Conservation (phyloP, 2,329 filamentous ascomycete genomes). For the Verticillium klebahnii region DNA sequence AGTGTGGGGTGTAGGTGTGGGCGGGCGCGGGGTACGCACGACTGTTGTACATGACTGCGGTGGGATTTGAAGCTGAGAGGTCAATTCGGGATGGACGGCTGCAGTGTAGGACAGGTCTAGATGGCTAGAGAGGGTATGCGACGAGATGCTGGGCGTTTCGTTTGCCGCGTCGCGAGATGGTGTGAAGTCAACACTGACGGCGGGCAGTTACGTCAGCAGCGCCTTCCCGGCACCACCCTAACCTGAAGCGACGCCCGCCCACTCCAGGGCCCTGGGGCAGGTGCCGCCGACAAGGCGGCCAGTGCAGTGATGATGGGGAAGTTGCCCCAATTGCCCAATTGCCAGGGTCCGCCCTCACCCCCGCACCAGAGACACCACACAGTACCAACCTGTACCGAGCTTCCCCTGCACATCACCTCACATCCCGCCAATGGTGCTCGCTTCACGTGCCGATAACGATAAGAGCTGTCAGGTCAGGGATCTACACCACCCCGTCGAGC, state of each 20-base stretch:
- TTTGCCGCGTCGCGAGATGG: not conserved
- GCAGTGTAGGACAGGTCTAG: not conserved
- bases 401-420: not conserved
- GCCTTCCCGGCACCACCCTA: no score
- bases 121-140: not conserved
- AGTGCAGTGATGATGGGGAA: not conserved
- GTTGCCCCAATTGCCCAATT: not conserved
- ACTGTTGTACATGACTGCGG: conserved; percentile 19
- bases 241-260: no score
- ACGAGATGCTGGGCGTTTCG: not conserved
- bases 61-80: not conserved
- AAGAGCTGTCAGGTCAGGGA: not conserved
- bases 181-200: not conserved
- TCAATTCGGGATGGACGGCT: not conserved
- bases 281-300: not conserved
- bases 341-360: not conserved
- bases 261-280: not conserved
- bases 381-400: not conserved
- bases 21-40: conserved; percentile 19
- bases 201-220: not conserved
- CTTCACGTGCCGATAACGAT: not conserved
- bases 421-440: not conserved
- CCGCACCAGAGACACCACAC: not conserved
- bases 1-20: not conserved
- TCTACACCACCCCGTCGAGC: not conserved